Evolutionary conservation across 2,329 filamentous ascomycete species (phyloP), one percentile per base, ranked within the genome.

Genomic region (Aspergillus unguis): DNA sequence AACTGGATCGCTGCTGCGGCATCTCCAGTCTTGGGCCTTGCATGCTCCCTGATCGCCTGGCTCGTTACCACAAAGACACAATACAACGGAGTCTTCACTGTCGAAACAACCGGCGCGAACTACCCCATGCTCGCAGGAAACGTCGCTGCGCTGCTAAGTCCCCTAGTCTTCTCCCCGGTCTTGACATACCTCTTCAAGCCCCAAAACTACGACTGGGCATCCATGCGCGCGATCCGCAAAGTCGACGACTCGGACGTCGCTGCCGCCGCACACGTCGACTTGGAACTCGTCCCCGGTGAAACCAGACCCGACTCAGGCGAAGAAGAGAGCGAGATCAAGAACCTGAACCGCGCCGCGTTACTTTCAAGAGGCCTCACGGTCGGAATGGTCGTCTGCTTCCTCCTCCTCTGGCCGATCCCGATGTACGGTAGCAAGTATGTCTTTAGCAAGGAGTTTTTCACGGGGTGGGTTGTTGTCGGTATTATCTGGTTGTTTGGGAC

Each of bases 351-450:
- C 27, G 79, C 82, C 0, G 80, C 80, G 5, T 55, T 73, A 5
- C 81, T 83, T 62, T 80, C 83, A 0, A 76, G 81, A 46, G 75
- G 72, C 31, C 68, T 84, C 56, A 88, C 85, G 1, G 75, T 84
- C 7, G 69, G 80, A 58, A 77, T 90, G 75, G 88, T 89, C 0
- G 55, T 95, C 0, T 79, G 83, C 0, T 77, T 95, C 51, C 75
- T 96, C 0, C 78, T 96, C 2, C 80, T 96, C 11, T 96, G 91
- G 90, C 91, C 92, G 0, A 92, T 96, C 81, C 91, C 91, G 1
- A 85, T 96, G 84, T 96, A 94, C 65, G 91, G 90, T 8, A 80
- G 80, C 0, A 82, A 82, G 1, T 96, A 96, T 67, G 81, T 96
- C 49, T 95, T 94, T 73, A 85, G 80, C 69, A 87, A 89, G 76